Evolutionary conservation across 2,329 filamentous ascomycete genomes (phyloP).

Genomic region (Diaporthe vaccinii): DNA sequence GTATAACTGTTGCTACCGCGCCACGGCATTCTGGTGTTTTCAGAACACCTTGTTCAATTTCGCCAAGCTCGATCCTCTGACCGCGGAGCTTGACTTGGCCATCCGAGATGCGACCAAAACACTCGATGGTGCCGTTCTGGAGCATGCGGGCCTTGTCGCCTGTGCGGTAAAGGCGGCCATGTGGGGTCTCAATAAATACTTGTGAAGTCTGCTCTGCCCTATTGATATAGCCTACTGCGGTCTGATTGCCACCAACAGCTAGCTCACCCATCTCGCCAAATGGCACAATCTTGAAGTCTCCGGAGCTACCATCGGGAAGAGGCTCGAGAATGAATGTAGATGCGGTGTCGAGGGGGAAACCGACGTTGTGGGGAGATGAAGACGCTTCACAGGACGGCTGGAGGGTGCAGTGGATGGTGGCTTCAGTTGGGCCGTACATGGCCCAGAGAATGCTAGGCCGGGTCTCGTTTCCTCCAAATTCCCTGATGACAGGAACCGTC

Average conservation of each 20-base stretch:
- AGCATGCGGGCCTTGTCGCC: slow-evolving; percentile 84
- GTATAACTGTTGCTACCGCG: slow-evolving; percentile 76
- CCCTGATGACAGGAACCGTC: slow-evolving; percentile 79
- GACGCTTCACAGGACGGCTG: slow-evolving; percentile 71
- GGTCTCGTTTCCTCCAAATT: slow-evolving; percentile 76
- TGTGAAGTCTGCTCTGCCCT: slow-evolving; percentile 79
- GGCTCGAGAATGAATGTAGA: slow-evolving; percentile 79
- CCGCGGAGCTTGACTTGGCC: slow-evolving; percentile 91
- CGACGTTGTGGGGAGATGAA: slow-evolving; percentile 78
- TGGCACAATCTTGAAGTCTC: slow-evolving; percentile 63
- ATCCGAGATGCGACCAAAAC: slow-evolving; percentile 81
- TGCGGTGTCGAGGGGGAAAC: slow-evolving; percentile 83
- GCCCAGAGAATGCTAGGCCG: slow-evolving; percentile 80
- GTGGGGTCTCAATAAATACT: slow-evolving; percentile 77
- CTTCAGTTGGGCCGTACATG: slow-evolving; percentile 96
- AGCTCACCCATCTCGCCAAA: slow-evolving; percentile 82
- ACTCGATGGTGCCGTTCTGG: slow-evolving; percentile 80
- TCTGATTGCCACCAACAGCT: slow-evolving; percentile 82
- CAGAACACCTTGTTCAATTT: slow-evolving; percentile 79
- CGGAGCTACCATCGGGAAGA: slow-evolving; percentile 47
- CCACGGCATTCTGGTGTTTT: slow-evolving; percentile 73
- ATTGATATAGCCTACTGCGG: slow-evolving; percentile 87
- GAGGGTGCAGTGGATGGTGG: slow-evolving; percentile 88
- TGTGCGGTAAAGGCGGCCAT: slow-evolving; percentile 83
- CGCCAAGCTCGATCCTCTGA: slow-evolving; percentile 85